phyloP scores from a whole-genome alignment of 1,139 yeast genomes.

The Blastobotrys indianensis region DNA sequence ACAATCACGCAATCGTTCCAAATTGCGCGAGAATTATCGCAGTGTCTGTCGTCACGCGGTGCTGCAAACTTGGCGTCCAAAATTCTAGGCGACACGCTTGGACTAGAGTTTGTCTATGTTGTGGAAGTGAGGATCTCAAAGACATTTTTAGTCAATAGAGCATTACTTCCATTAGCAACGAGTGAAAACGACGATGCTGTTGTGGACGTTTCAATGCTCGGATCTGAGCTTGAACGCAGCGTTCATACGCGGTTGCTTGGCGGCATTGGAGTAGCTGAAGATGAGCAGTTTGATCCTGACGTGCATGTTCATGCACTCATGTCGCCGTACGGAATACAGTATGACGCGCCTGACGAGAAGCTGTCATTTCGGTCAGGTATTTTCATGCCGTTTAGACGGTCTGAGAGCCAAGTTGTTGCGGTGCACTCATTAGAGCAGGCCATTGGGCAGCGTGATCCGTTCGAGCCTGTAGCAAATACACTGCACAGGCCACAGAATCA shows the following conservation, averaged over 20 bases:
- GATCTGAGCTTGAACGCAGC: slow-evolving; percentile 31
- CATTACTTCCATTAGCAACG: slow-evolving; percentile 5
- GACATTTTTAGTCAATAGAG: slow-evolving; percentile 12
- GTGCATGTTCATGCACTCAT: slow-evolving; percentile 47
- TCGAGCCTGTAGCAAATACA: no score
- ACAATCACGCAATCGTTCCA: slow-evolving; percentile 27
- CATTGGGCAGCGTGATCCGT: no score
- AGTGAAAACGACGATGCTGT: slow-evolving; percentile 5
- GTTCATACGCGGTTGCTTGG: slow-evolving; percentile 48
- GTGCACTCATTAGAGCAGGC: no score
- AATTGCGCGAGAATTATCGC: slow-evolving; percentile 40
- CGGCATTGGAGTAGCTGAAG: slow-evolving; percentile 36
- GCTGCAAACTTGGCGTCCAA: slow-evolving; percentile 36
- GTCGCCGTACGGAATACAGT: slow-evolving; percentile 52
- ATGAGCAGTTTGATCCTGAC: slow-evolving; percentile 38
- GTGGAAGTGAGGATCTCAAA: slow-evolving; percentile 46
- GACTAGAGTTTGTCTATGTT: slow-evolving; percentile 48
- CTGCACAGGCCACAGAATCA: no score
- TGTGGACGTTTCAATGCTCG: slow-evolving; percentile 12
- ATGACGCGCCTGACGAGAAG: slow-evolving; percentile 29
- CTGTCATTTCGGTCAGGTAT: slow-evolving; percentile 24
- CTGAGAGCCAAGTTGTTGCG: slow-evolving; percentile 13
- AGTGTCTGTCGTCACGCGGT: slow-evolving; percentile 35
- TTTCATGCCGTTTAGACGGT: slow-evolving; percentile 25
- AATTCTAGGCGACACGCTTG: slow-evolving; percentile 37